Base-by-base conservation (phyloP, 2,329 filamentous ascomycete species). In the Colletotrichum sp. region DNA sequence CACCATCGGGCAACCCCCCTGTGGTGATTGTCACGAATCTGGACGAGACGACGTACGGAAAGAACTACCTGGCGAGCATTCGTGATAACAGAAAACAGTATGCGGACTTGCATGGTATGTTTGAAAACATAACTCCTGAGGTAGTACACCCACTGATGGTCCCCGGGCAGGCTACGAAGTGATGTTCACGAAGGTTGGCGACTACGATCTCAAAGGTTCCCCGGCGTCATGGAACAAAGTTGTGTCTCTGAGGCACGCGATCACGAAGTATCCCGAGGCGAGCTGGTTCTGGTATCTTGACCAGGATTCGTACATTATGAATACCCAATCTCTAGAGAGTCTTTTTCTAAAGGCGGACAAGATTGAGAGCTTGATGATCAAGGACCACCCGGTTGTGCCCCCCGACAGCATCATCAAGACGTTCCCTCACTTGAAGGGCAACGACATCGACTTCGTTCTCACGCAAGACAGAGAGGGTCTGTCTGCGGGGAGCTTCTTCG, bases 361-460 rank as follows among this genome's bases (percentile, higher is more conserved):
- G 72, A 89, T 99, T 64, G 94, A 98, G 81, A 89, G 88, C 26
- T 83, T 95, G 72, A 98, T 99, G 95, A 91, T 97, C 80, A 94
- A 93, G 83, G 95, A 98, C 83, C 90, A 93, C 70, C 92, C 97
- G 7, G 92, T 99, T 67, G 96, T 99, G 10, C 97, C 96, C 3
- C 97, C 98, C 0, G 95, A 98, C 85, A 98, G 95, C 86, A 96
- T 99, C 80, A 99, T 99, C 86, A 96, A 95, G 88, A 99, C 98
- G 0, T 98, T 98, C 83, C 88, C 91, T 18, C 93, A 98, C 82
- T 87, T 98, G n/a, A 92, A 92, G 77, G 93, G 93, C 43, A 89
- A 94, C 60, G 91, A 96, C 72, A 92, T 98, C 57, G 95, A 98
- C 78, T 88, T 99, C 16, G 90, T 98, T 52, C 84, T 98, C 48